Evolutionary conservation across 2,329 filamentous ascomycete genomes (phyloP).

Genomic region (Shiraia sp.): DNA sequence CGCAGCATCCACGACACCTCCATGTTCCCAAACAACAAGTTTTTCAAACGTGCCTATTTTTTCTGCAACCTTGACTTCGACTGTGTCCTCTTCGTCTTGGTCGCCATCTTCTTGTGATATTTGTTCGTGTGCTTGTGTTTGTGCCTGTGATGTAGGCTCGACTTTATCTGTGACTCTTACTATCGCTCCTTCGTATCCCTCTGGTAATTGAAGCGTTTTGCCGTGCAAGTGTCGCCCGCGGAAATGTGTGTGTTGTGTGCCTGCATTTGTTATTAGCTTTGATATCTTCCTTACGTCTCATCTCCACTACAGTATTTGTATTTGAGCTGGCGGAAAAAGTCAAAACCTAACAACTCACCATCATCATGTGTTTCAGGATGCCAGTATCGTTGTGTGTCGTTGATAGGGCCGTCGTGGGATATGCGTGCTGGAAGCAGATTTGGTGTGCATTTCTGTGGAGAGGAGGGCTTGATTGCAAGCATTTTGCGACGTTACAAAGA

Average conservation of each 20-base stretch:
- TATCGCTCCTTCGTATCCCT: conserved; percentile 65
- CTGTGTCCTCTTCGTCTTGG: conserved; percentile 22
- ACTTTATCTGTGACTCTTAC: conserved; percentile 34
- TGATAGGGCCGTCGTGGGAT: conserved; percentile 74
- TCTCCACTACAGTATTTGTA: too few relatives aligned
- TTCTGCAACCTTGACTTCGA: conserved; percentile 55
- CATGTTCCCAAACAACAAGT: conserved; percentile 84
- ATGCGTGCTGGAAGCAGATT: conserved; percentile 82
- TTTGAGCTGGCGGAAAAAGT: background rate
- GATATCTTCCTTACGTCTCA: background rate
- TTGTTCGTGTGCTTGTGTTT: background rate
- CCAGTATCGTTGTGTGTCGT: conserved; percentile 71
- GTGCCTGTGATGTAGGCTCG: conserved; percentile 13
- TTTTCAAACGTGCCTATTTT: conserved; percentile 71
- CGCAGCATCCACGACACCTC: conserved; percentile 63
- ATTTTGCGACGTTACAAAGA: conserved; percentile 34
- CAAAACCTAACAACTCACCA: conserved; percentile 24
- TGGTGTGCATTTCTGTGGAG: conserved; percentile 54
- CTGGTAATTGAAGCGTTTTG: conserved; percentile 66
- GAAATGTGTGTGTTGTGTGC: conserved; percentile 30
- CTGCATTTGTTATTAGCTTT: conserved; percentile 8
- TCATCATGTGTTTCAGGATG: conserved; percentile 56
- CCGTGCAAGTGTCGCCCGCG: conserved; percentile 80
- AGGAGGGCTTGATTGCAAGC: conserved; percentile 48
- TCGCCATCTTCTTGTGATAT: conserved; percentile 9